phyloP scores from a whole-genome alignment of 805 yeast species.

The Candida alai region DNA sequence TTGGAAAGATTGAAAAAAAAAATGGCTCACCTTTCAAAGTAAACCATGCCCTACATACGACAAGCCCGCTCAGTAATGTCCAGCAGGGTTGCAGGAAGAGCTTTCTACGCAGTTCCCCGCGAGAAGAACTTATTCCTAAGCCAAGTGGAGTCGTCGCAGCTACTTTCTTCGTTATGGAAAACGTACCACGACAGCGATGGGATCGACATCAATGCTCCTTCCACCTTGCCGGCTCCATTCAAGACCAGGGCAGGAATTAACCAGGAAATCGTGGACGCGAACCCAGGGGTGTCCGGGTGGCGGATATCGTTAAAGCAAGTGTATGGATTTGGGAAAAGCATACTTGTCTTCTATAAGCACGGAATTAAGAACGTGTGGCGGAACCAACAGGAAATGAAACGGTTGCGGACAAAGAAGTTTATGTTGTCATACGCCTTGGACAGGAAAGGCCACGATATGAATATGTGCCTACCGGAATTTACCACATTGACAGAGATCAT shows the following conservation, averaged over 20 bases:
- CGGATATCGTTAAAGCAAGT: slow-evolving; percentile 33
- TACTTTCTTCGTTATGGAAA: slow-evolving; percentile 16
- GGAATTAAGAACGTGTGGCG: slow-evolving; percentile 58
- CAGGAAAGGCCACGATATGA: slow-evolving; percentile 21
- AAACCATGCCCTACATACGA: too few relatives aligned
- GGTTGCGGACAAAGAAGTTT: slow-evolving; percentile 15
- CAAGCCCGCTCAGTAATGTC: too few relatives aligned
- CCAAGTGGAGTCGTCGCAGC: slow-evolving; percentile 13
- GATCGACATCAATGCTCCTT: slow-evolving; percentile 22
- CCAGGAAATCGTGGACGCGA: slow-evolving; percentile 17
- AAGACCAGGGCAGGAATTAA: slow-evolving; percentile 25
- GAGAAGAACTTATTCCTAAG: slow-evolving; percentile 7
- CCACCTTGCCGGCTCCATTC: slow-evolving; percentile 29
- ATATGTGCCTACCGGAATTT: slow-evolving; percentile 29
- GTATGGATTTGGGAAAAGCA: slow-evolving; percentile 39
- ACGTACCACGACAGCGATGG: slow-evolving; percentile 1
- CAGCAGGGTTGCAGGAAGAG: slow-evolving; percentile 2
- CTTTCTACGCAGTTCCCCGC: slow-evolving; percentile 13
- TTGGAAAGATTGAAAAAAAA: not conserved
- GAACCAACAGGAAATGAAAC: slow-evolving; percentile 25
- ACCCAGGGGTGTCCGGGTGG: slow-evolving; percentile 13
- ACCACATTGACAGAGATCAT: slow-evolving; percentile 31
- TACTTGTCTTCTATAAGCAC: slow-evolving; percentile 50
- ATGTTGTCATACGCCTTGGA: slow-evolving; percentile 19
- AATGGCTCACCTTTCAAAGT: not conserved